These are phyloP conservation scores for Ammopiptanthus mongolicus DNA, from an alignment of 306 rosid genomes.

Conservation along the genomic window DNA sequence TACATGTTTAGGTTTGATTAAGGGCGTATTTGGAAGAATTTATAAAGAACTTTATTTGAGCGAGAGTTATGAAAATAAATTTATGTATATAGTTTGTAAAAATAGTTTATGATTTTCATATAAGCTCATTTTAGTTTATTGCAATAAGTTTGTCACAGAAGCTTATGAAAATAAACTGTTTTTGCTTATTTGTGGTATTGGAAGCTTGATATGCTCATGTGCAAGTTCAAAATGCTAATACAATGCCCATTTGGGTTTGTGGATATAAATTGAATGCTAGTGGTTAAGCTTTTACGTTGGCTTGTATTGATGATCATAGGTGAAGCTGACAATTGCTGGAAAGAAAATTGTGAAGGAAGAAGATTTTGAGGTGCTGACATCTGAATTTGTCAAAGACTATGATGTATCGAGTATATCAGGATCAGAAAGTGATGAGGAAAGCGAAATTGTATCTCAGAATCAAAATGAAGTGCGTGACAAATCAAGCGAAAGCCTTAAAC, in stretches of 20 bases:
- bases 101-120: no score
- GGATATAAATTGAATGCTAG: not conserved
- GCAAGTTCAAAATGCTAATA: not conserved
- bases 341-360: slow-evolving; percentile 88
- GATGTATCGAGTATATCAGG: slow-evolving; percentile 97
- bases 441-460: slow-evolving; percentile 25
- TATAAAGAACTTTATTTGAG: no score
- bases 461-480: slow-evolving; percentile 25
- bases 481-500: slow-evolving; percentile 39
- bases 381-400: slow-evolving; percentile 75
- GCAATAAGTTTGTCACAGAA: no score
- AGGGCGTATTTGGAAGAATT: no score
- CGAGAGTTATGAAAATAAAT: no score
- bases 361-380: slow-evolving; percentile 79
- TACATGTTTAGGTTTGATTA: no score
- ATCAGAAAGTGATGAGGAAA: slow-evolving; percentile 75
- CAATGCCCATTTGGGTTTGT: not conserved
- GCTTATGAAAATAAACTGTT: no score
- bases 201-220: slow-evolving; percentile 2
- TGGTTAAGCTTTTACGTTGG: not conserved
- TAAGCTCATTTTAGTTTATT: no score
- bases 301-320: slow-evolving; percentile 47
- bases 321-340: slow-evolving; percentile 83
- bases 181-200: not conserved
- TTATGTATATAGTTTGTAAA: no score